Evolutionary conservation across 1,139 yeast genomes (phyloP), one percentile per base, ranked within the genome.

Genomic region (Candida sojae): DNA sequence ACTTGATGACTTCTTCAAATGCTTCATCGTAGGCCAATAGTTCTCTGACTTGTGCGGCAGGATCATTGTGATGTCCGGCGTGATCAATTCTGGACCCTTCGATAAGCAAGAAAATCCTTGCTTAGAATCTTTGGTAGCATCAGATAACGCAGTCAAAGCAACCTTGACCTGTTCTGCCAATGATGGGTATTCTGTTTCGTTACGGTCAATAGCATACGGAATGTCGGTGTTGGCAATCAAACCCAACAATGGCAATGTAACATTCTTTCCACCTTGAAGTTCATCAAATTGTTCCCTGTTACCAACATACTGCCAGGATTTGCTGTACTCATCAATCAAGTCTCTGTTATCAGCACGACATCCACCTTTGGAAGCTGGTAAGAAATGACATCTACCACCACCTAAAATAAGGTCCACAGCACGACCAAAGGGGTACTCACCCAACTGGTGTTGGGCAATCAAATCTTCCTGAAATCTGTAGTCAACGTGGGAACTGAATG

Each of bases 51-150:
- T 54, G 58, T 45, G 64, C 60, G 29, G 63, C 62, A 10, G 97
- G 90, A 63, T 90, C 97, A 59, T 90, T 90, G 57, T 79, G 83
- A 65, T 90, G 97, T 33, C 96, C 96, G 6, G 96, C 96, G 63
- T 90, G 96, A 66, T 90, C 97, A 58, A 90, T 88, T 66, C 96
- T 78, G 11, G 96, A 86, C 17, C 96, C 96, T 71, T 90, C 97
- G 50, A 90, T 81, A 67, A 90, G 64, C 46, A 90, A 63, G 69
- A 90, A 90, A 90, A 90, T 0, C 97, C 97, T 56, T 86, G 68
- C n/a, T 88, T 93, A 1, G 86, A 75, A 53, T 88, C 79, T 53
- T 77, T 68, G 2, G 95, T 80, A 12, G 91, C 91, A 45, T 78
- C 71, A 10, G 75, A 68, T 52, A 90, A 73, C 0, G 89, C 82